Conservation (phyloP, 2,329 filamentous ascomycete genomes). For the Fusarium piperis region DNA sequence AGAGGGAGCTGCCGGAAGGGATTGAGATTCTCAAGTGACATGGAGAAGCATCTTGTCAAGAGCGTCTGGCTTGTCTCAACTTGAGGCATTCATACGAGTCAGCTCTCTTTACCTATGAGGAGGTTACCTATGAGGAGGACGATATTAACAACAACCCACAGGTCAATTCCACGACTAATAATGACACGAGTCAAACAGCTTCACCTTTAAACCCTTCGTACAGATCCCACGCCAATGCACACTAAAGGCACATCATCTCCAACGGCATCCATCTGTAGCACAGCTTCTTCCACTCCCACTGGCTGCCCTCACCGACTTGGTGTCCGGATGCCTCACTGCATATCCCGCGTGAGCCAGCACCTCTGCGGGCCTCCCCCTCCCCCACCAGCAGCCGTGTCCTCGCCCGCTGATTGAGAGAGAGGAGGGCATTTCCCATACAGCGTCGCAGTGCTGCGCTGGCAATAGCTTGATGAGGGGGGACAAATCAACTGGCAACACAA, state of each 20-base stretch:
- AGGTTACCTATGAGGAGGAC: conserved; percentile 6
- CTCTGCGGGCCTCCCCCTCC: background rate
- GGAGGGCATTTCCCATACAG: background rate
- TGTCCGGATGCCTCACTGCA: background rate
- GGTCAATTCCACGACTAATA: background rate
- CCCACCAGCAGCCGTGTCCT: background rate
- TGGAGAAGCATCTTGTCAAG: background rate
- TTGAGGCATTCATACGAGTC: background rate
- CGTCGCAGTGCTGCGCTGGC: conserved; percentile 18
- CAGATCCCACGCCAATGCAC: conserved; percentile 2
- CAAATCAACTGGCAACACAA: conserved; percentile 33
- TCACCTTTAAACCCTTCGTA: background rate
- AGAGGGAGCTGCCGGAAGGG: conserved; percentile 38
- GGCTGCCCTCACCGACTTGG: conserved; percentile 5
- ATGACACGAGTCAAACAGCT: background rate
- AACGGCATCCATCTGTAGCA: background rate
- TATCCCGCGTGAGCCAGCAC: background rate
- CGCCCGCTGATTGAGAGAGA: conserved; percentile 12
- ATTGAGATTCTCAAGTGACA: conserved; percentile 34
- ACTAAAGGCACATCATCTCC: conserved; percentile 4
- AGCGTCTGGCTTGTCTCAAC: background rate
- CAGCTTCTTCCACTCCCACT: background rate
- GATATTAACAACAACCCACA: conserved; percentile 5
- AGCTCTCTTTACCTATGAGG: conserved; percentile 10
- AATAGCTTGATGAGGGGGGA: background rate